Conservation (phyloP, 345 rosid genomes). For the Cardamine chenopodiifolia region DNA sequence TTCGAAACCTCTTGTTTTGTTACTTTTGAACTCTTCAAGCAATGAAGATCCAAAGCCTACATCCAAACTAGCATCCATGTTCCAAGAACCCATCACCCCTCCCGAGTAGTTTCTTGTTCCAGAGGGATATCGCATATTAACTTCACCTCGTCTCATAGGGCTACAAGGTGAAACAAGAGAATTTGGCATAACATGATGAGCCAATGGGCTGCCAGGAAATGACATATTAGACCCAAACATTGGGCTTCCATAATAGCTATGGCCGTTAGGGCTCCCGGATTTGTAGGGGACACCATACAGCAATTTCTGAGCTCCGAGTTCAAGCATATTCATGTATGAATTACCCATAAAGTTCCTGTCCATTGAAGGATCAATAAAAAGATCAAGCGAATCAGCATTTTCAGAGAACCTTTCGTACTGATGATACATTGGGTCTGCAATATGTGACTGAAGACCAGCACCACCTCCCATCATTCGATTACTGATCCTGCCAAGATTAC, state of each 20-base stretch:
- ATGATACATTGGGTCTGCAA: constrained; percentile 65
- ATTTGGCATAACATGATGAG: constrained; percentile 57
- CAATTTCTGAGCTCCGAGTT: constrained; percentile 67
- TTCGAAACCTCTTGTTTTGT: constrained; percentile 69
- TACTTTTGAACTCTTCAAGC: constrained; percentile 76
- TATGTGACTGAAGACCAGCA: constrained; percentile 55
- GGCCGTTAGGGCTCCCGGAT: constrained; percentile 58
- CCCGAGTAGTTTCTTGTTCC: constrained; percentile 59
- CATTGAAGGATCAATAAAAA: constrained; percentile 53
- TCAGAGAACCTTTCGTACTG: constrained; percentile 61
- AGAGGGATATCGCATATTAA: constrained; percentile 55
- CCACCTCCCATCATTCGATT: constrained; percentile 54
- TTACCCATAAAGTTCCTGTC: constrained; percentile 59
- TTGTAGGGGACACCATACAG: constrained; percentile 60
- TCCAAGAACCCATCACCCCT: constrained; percentile 62
- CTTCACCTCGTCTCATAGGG: constrained; percentile 59
- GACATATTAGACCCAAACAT: constrained; percentile 60
- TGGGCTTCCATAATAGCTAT: constrained; percentile 60
- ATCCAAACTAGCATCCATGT: constrained; percentile 55
- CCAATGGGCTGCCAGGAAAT: constrained; percentile 71
- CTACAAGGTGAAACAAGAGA: constrained; percentile 59
- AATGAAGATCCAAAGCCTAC: constrained; percentile 62
- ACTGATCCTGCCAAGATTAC: constrained; percentile 49
- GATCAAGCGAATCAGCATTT: constrained; percentile 54
- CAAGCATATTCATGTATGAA: constrained; percentile 61